Percentiles rank a stretch among this genome's conserved stretches.
phyloP scores from a whole-genome alignment of 73 alveolate genomes.

The Paramecium sexaurelia region DNA sequence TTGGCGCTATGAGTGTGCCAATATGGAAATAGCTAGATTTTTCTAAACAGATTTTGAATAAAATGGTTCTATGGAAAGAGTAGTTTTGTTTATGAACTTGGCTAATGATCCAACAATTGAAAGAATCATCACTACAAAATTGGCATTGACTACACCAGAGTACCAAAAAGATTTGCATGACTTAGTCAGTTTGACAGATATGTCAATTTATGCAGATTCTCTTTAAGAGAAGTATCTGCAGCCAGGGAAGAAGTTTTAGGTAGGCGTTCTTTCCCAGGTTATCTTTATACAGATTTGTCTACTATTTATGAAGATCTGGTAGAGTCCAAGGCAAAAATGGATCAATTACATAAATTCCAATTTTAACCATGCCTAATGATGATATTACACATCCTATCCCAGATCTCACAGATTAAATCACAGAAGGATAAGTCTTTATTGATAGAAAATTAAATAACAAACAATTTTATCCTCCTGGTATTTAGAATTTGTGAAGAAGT shows the following conservation, averaged over 20 bases:
- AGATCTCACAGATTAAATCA: conserved; percentile 99
- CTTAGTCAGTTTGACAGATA: conserved; percentile 98
- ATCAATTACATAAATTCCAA: conserved; percentile 95
- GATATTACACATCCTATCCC: conserved; percentile 99
- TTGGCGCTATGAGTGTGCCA: conserved; percentile 99
- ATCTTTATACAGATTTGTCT: conserved; percentile 99
- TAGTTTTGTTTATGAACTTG: conserved; percentile 98
- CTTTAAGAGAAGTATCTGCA: conserved; percentile 99
- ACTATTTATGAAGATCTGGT: conserved; percentile 99
- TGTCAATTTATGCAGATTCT: conserved; percentile 99
- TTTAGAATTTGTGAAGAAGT: conserved; percentile 95
- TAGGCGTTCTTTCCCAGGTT: conserved; percentile 99
- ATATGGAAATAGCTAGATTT: conserved; percentile 99
- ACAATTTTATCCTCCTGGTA: conserved; percentile 99
- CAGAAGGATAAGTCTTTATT: conserved; percentile 98
- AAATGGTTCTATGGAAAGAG: conserved; percentile 99
- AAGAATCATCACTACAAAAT: conserved; percentile 98
- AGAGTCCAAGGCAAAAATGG: conserved; percentile 98
- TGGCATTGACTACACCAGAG: conserved; percentile 99
- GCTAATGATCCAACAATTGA: conserved; percentile 98
- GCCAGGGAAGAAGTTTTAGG: conserved; percentile 99
- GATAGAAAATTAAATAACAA: conserved; percentile 98
- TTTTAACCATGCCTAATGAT: conserved; percentile 99
- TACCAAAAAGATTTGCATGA: conserved; percentile 98
- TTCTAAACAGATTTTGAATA: conserved; percentile 99